phyloP scores from a whole-genome alignment of 208 protist species.

The Porcisia deanei region DNA sequence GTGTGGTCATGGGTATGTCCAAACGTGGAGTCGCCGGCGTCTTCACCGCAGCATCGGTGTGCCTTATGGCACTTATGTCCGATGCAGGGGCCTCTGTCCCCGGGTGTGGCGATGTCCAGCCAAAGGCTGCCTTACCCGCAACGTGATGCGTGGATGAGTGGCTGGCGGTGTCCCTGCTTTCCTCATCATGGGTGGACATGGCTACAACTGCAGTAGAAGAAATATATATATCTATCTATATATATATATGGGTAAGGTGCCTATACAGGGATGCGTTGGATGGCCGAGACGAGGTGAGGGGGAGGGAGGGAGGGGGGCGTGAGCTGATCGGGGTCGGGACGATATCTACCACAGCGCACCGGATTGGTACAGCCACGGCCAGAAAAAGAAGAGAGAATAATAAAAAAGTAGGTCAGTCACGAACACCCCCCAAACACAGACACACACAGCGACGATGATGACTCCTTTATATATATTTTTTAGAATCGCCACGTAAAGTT shows the following conservation, averaged over 20 bases:
- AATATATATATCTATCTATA: not conserved
- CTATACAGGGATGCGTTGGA: not conserved
- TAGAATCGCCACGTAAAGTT: too few relatives aligned
- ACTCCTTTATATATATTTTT: too few relatives aligned
- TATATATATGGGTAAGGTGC: not conserved
- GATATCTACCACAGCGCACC: too few relatives aligned
- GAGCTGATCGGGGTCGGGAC: too few relatives aligned
- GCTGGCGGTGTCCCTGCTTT: not conserved
- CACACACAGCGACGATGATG: too few relatives aligned
- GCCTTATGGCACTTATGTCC: not conserved
- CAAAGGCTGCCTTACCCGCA: constrained; percentile 15
- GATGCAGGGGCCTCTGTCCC: not conserved
- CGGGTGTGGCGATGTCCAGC: not conserved
- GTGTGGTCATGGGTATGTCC: not conserved
- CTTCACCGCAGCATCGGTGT: not conserved
- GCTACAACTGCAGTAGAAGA: not conserved
- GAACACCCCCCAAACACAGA: too few relatives aligned
- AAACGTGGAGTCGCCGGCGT: not conserved
- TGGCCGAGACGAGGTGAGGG: not conserved
- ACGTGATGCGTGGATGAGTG: not conserved
- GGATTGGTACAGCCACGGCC: too few relatives aligned
- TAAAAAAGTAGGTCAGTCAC: too few relatives aligned
- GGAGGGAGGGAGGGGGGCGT: too few relatives aligned
- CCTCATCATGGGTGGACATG: not conserved
- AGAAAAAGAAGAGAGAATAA: too few relatives aligned